phyloP scores from a whole-genome alignment of 345 rosid species.

The Salix brachista region DNA sequence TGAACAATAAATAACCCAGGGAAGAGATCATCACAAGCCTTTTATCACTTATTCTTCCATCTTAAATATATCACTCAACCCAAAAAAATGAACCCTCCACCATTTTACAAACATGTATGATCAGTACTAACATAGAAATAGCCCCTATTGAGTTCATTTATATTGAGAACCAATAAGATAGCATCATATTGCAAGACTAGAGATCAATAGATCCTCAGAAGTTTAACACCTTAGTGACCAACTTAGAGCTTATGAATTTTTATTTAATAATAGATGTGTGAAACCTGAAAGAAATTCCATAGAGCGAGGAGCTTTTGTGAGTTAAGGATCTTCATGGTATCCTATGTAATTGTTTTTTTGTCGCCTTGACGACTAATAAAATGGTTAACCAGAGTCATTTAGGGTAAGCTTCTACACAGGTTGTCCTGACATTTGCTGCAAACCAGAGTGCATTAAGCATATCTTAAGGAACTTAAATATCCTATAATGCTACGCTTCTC shows the following conservation, averaged over 20 bases:
- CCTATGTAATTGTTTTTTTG: no score
- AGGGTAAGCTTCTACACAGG: not conserved
- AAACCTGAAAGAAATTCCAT: no score
- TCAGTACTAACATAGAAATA: not conserved
- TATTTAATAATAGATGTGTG: no score
- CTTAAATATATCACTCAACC: not conserved
- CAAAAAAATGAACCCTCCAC: not conserved
- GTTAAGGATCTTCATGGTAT: no score
- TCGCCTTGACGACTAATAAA: no score
- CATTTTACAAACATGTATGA: not conserved
- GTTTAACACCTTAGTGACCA: no score
- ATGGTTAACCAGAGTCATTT: not conserved
- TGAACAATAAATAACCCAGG: not conserved
- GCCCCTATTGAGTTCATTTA: no score
- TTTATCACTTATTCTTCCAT: not conserved
- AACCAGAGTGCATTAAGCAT: not conserved
- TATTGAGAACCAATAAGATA: not conserved
- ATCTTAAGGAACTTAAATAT: not conserved
- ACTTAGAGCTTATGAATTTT: no score
- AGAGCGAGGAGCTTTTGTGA: no score
- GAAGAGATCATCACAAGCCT: not conserved
- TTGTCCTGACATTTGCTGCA: not conserved
- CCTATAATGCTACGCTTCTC: not conserved
- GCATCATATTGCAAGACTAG: no score
- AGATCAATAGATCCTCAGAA: no score